Conservation (phyloP, 1,284 basidiomycete species). For the Ustilago tritici region DNA sequence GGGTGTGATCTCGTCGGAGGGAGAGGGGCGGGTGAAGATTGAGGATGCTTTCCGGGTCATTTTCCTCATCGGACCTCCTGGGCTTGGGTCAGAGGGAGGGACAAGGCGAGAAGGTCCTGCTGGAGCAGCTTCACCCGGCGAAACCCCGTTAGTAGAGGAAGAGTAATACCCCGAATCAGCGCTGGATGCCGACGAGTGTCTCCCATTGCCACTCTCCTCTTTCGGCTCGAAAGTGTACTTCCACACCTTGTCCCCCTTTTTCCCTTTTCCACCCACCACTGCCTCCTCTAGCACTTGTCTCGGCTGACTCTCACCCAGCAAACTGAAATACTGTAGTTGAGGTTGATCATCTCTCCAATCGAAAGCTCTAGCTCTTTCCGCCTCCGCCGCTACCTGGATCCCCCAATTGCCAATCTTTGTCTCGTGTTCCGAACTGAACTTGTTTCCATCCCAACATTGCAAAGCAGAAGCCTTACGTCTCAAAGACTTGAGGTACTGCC, state of each 20-base stretch:
- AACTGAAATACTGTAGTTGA: slow-evolving; percentile 40
- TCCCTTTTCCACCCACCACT: background rate
- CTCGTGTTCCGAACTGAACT: slow-evolving; percentile 34
- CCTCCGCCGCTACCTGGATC: slow-evolving; percentile 52
- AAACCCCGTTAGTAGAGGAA: background rate
- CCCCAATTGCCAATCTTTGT: slow-evolving; percentile 57
- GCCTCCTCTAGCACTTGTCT: slow-evolving; percentile 13
- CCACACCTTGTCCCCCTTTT: slow-evolving; percentile 18
- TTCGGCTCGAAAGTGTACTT: slow-evolving; percentile 42
- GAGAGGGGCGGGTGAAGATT: slow-evolving; percentile 9
- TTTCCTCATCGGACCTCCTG: background rate
- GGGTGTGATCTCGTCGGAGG: slow-evolving; percentile 16
- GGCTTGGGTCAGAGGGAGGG: background rate
- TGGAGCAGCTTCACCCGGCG: slow-evolving; percentile 2
- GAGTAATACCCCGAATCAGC: slow-evolving; percentile 45
- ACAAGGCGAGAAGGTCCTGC: background rate
- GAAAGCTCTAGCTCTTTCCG: slow-evolving; percentile 55
- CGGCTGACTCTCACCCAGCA: slow-evolving; percentile 19
- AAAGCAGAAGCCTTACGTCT: slow-evolving; percentile 32
- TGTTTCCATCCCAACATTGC: slow-evolving; percentile 44
- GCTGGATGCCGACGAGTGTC: slow-evolving; percentile 30
- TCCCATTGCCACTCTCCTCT: slow-evolving; percentile 15
- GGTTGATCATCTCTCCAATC: slow-evolving; percentile 53
- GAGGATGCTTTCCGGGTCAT: slow-evolving; percentile 27
- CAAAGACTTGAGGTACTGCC: slow-evolving; percentile 39